A percentile compares a stretch with the other conserved stretches of the same genome.
phyloP scores from a whole-genome alignment of 2,329 filamentous ascomycete genomes.

The Pyrenophora graminea region DNA sequence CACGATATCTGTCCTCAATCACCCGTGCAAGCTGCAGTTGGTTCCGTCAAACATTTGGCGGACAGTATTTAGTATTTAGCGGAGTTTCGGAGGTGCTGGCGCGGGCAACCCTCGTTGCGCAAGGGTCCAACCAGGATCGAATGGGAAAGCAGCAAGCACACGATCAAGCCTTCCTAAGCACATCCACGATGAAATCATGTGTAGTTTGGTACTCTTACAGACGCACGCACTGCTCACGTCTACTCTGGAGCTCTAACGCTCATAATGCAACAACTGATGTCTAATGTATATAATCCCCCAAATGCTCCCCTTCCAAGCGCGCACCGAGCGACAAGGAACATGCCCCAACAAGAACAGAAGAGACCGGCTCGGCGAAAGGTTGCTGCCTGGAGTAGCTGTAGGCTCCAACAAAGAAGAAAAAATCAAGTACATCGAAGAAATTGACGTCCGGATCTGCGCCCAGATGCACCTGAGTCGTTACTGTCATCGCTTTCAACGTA shows the following conservation, averaged over 20 bases:
- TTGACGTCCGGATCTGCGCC: constrained; percentile 4
- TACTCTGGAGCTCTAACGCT: constrained; percentile 30
- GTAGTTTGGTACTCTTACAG: constrained; percentile 21
- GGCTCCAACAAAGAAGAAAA: background rate
- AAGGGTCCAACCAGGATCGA: constrained; percentile 7
- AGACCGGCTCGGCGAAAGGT: constrained; percentile 20
- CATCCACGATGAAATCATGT: background rate
- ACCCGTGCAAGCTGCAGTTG: background rate
- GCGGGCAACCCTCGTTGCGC: constrained; percentile 1
- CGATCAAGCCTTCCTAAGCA: background rate
- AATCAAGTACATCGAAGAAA: constrained; percentile 9
- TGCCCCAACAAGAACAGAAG: constrained; percentile 11
- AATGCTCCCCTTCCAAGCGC: constrained; percentile 21
- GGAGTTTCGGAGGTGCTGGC: constrained; percentile 22
- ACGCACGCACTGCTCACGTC: constrained; percentile 13
- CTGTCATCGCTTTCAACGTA: constrained; percentile 18
- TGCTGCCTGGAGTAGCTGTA: background rate
- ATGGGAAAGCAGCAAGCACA: constrained; percentile 1
- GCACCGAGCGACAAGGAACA: constrained; percentile 15
- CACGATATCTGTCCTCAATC: constrained; percentile 2
- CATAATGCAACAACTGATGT: constrained; percentile 36
- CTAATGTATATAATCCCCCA: constrained; percentile 39
- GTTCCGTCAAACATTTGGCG: constrained; percentile 12
- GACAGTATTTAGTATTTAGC: constrained; percentile 11
- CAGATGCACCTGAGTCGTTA: constrained; percentile 18